Evolutionary conservation across 371 early-diverging fungal genomes (phyloP).

Genomic region (Fennellomyces sp.): DNA sequence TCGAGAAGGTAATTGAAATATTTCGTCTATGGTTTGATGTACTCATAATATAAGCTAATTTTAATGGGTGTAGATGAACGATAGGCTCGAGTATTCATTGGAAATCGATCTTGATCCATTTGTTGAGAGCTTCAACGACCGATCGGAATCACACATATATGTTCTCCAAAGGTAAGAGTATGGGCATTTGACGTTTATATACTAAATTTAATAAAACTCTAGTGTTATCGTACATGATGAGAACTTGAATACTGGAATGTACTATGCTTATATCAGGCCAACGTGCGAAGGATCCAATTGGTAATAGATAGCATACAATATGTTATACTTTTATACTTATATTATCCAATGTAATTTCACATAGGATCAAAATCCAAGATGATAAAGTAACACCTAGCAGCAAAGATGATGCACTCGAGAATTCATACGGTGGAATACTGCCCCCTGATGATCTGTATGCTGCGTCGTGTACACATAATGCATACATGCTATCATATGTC

Average conservation of each 20-base stretch:
- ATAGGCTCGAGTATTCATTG: background rate
- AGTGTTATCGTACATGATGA: background rate
- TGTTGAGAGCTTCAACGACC: background rate
- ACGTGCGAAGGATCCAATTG: background rate
- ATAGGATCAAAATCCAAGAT: background rate
- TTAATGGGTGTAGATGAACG: background rate
- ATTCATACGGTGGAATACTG: background rate
- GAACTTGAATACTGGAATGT: background rate
- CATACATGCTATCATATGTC: background rate
- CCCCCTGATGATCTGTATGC: background rate
- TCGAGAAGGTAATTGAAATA: background rate
- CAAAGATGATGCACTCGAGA: background rate
- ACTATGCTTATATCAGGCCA: background rate
- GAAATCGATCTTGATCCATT: constrained; percentile 3
- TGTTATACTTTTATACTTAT: background rate
- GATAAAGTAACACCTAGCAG: background rate
- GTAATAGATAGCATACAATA: too few species aligned
- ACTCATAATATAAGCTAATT: too few species aligned
- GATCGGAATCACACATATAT: background rate
- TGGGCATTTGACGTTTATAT: too few species aligned
- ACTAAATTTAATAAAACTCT: too few species aligned
- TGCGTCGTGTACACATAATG: background rate
- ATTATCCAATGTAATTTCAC: background rate
- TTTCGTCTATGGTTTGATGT: background rate
- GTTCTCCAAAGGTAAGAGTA: background rate